A percentile compares a stretch with the other conserved stretches of the same genome.
These are phyloP conservation scores for Daldinia sp. DNA, from an alignment of 2,329 filamentous ascomycete genomes.

Conservation along the genomic window DNA sequence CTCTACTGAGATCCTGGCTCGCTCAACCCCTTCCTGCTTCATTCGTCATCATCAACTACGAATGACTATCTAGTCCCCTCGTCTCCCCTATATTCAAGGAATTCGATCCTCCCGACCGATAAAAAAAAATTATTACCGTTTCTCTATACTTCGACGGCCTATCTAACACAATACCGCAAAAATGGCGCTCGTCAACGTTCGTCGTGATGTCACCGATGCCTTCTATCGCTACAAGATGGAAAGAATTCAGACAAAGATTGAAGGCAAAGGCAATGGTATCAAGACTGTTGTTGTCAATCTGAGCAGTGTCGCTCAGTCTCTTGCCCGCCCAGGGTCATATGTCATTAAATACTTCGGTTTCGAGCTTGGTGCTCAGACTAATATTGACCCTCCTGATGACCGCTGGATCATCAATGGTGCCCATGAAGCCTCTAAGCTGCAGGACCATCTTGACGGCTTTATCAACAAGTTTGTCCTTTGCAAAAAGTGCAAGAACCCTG, in stretches of 20 bases:
- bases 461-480: conserved; percentile 99
- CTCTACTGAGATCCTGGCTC: conserved; percentile 66
- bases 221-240: conserved; percentile 99
- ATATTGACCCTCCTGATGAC: conserved; percentile 95
- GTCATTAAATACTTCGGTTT: conserved; percentile 99
- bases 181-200: conserved; percentile 99
- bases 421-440: conserved; percentile 93
- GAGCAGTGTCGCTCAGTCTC: conserved; percentile 89
- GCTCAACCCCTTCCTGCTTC: conserved; percentile 54
- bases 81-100: conserved; percentile 40
- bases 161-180: conserved; percentile 63
- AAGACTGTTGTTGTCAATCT: conserved; percentile 99
- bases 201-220: conserved; percentile 95
- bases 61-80: conserved; percentile 48
- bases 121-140: conserved; percentile 36
- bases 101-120: conserved; percentile 42
- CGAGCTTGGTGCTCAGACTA: conserved; percentile 98
- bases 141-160: conserved; percentile 32
- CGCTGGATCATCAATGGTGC: conserved; percentile 99
- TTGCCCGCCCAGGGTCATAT: conserved; percentile 91
- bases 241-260: conserved; percentile 97
- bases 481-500: conserved; percentile 99
- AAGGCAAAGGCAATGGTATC: conserved; percentile 99
- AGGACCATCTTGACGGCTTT: conserved; percentile 98
- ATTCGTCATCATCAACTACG: conserved; percentile 50